A percentile compares a stretch with the other conserved stretches of the same genome.
Conservation (phyloP, 768 basidiomycete species). For the Lentinula lateritia region DNA sequence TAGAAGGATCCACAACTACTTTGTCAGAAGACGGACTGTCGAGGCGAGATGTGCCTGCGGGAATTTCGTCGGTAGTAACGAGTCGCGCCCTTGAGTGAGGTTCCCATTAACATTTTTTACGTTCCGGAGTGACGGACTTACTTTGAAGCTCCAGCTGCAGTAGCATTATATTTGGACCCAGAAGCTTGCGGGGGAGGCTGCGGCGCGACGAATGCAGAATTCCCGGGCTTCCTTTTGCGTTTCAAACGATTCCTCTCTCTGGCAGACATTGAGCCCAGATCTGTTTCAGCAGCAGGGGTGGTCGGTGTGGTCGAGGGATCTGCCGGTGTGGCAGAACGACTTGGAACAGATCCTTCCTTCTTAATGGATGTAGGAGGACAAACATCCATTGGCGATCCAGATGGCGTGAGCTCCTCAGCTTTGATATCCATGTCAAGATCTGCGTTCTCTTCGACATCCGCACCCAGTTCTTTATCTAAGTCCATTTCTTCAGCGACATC, state of each 20-base stretch:
- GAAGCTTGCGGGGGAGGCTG: conserved; percentile 60
- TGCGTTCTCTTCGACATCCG: conserved; percentile 45
- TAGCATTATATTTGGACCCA: conserved; percentile 56
- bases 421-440: conserved; percentile 40
- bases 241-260: conserved; percentile 93
- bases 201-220: conserved; percentile 74
- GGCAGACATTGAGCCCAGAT: conserved; percentile 66
- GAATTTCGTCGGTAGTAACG: conserved; percentile 57
- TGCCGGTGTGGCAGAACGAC: conserved; percentile 43
- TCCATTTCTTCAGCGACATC: conserved; percentile 79
- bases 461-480: conserved; percentile 74
- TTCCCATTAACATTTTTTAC: neutral
- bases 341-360: conserved; percentile 26
- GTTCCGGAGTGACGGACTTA: conserved; percentile 24
- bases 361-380: conserved; percentile 26
- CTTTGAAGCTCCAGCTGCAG: conserved; percentile 52
- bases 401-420: conserved; percentile 28
- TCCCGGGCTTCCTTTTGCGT: conserved; percentile 87
- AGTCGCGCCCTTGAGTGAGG: conserved; percentile 57
- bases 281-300: conserved; percentile 36
- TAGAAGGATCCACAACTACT: conserved; percentile 72
- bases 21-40: conserved; percentile 61
- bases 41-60: conserved; percentile 44
- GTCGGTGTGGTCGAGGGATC: conserved; percentile 43
- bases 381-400: conserved; percentile 39